Conservation (phyloP, 1,284 basidiomycete genomes). For the Apiotrichum montevideense region DNA sequence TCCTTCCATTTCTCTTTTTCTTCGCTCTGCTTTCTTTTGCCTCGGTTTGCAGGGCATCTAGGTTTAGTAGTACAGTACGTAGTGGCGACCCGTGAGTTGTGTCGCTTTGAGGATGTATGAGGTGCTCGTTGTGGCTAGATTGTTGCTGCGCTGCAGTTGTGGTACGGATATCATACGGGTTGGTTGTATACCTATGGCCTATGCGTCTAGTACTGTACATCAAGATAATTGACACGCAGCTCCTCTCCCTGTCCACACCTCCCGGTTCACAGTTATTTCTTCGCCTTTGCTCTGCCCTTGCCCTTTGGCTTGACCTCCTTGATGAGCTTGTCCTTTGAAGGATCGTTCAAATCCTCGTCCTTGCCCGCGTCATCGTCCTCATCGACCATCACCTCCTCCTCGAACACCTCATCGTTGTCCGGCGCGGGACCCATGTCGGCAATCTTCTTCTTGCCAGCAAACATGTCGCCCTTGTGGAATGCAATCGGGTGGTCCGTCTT, state of each 20-base stretch:
- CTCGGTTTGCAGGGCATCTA: not conserved
- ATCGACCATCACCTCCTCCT: conserved; percentile 30
- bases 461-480: conserved; percentile 75
- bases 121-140: too few relatives aligned
- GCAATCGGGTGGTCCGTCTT: conserved; percentile 77
- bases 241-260: too few relatives aligned
- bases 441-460: conserved; percentile 72
- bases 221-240: too few relatives aligned
- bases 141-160: too few relatives aligned
- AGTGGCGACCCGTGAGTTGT: too few relatives aligned
- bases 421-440: conserved; percentile 59
- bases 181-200: too few relatives aligned
- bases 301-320: conserved; percentile 49
- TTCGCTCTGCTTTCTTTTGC: conserved; percentile 12
- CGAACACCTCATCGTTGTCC: conserved; percentile 79
- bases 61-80: too few relatives aligned
- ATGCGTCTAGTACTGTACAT: too few relatives aligned
- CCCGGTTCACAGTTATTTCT: too few relatives aligned
- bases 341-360: conserved; percentile 46
- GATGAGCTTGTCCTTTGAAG: conserved; percentile 54
- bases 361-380: conserved; percentile 48
- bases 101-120: too few relatives aligned
- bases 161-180: too few relatives aligned
- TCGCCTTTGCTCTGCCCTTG: conserved; percentile 6
- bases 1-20: conserved; percentile 8